phyloP scores from a whole-genome alignment of 2,329 filamentous ascomycete species.

The Fusarium udum region DNA sequence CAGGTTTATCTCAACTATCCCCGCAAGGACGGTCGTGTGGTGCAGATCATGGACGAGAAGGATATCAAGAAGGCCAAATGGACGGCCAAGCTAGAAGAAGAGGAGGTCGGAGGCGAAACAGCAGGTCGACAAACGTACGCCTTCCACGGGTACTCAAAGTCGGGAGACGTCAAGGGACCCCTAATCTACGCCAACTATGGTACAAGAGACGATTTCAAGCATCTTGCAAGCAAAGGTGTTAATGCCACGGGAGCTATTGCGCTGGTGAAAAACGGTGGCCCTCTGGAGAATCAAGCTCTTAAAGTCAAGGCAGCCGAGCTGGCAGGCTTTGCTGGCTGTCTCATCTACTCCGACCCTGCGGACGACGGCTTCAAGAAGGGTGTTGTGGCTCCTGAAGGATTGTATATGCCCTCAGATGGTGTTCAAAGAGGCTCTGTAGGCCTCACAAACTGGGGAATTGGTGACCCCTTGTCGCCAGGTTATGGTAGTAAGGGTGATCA shows the following conservation, averaged over 20 bases:
- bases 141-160: conserved; percentile 90
- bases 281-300: conserved; percentile 75
- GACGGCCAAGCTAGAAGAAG: conserved; percentile 86
- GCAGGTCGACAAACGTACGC: conserved; percentile 74
- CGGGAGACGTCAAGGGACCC: conserved; percentile 85
- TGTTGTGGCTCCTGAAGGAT: conserved; percentile 77
- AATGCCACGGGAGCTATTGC: conserved; percentile 82
- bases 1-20: conserved; percentile 95
- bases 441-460: conserved; percentile 82
- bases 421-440: conserved; percentile 86
- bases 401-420: conserved; percentile 81
- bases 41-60: conserved; percentile 80
- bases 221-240: conserved; percentile 75
- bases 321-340: conserved; percentile 84
- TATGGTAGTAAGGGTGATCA: conserved; percentile 76
- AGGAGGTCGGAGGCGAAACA: conserved; percentile 69
- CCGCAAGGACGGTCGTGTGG: conserved; percentile 75
- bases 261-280: conserved; percentile 82
- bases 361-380: conserved; percentile 85
- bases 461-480: conserved; percentile 92
- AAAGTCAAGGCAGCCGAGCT: conserved; percentile 92
- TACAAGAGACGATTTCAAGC: conserved; percentile 82
- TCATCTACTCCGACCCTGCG: conserved; percentile 91
- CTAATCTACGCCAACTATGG: conserved; percentile 95
- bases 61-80: conserved; percentile 68